Base-by-base conservation (phyloP, 805 yeast species). In the Candida rishiriensis region DNA sequence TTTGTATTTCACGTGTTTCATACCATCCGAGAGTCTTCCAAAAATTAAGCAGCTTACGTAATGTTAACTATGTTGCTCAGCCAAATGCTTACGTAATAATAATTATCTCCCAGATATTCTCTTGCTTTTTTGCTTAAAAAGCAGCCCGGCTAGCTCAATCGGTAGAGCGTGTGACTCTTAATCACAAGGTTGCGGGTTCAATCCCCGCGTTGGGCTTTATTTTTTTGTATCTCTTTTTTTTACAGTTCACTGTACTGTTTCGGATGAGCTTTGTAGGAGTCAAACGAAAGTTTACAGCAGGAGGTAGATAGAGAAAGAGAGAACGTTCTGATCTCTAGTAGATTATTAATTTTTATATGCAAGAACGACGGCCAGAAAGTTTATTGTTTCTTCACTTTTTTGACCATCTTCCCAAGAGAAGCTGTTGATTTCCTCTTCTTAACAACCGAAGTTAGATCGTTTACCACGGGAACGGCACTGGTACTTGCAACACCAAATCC, bases 391-490 rank as follows among this genome's bases (percentile, higher is more conserved):
- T 21, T 21, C 26, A 21, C 53, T 39, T 54, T 53, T 29, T 44
- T 48, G n/a, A 45, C 43, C 43, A 43, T 43, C 26, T 44, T 47
- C 4, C 55, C 53, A n/a, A 40, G 38, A 10, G 40, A 21, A 6
- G 42, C 41, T 15, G 52, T 42, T 16, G 53, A 51, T 41, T 61
- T 63, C 39, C 65, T 53, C 64, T 83, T 84, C 57, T 77, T 79
- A 10, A 82, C 85, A 70, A 78, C 69, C 3, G 77, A 66, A 0
- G 87, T 76, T 48, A 84, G 65, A 57, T 83, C 88, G 53, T 83
- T 81, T 9, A 82, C 79, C 8, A 64, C 56, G 16, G 65, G 45
- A 3, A 52, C 37, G 17, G 44, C 39, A 38, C 50, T 17, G 9
- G 36, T 11, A 9, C 36, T 3, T 4, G 39, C 31, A 7, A 34